Base-by-base conservation (phyloP, 1,139 yeast genomes). In the Pichia sp. region DNA sequence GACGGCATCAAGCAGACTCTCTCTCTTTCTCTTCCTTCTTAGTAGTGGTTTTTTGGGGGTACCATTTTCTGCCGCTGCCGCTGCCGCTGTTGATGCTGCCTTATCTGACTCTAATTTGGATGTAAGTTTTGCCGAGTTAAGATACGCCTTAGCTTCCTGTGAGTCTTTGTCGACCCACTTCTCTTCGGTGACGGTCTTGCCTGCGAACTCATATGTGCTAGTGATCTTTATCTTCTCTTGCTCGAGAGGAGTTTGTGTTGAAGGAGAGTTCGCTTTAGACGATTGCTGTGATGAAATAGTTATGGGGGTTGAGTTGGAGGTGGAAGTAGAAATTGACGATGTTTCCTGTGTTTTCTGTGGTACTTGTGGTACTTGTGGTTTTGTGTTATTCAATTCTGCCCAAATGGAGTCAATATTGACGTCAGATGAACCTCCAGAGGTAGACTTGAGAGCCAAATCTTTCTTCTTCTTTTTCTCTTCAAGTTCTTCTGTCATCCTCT, bases 151-250 rank as follows among this genome's bases (percentile, higher is more conserved):
- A 1, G 94, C 97, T 56, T 84, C 96, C 7, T 91, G 94, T 3
- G 95, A 82, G 37, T 76, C 68, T 9, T 71, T 72, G 35, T 75
- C 81, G 2, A 91, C 96, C 54, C 70, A 65, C 56, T 83, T 85
- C 40, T 81, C 78, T 51, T 87, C 95, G 0, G 81, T 74, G 5
- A 83, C 69, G 6, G 76, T 67, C 48, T 82, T 82, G 2, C 97
- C 97, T 0, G 98, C 98, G 66, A 87, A 91, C 37, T 84, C 81
- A 55, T 85, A 88, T 6, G 79, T 74, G 38, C 93, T 69, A 42
- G 75, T 77, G 37, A 91, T 88, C 47, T 76, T 74, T 38, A 91
- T 71, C 20, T 32, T 37, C 21, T 37, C 14, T n/a, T n/a, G n/a
- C n/a, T n/a, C n/a, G n/a, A n/a, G n/a, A n/a, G n/a, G n/a, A n/a